Percentiles rank a stretch among this genome's conserved stretches.
Evolutionary conservation across 2,329 filamentous ascomycete species (phyloP).

Genomic region (Fusarium anguioides): DNA sequence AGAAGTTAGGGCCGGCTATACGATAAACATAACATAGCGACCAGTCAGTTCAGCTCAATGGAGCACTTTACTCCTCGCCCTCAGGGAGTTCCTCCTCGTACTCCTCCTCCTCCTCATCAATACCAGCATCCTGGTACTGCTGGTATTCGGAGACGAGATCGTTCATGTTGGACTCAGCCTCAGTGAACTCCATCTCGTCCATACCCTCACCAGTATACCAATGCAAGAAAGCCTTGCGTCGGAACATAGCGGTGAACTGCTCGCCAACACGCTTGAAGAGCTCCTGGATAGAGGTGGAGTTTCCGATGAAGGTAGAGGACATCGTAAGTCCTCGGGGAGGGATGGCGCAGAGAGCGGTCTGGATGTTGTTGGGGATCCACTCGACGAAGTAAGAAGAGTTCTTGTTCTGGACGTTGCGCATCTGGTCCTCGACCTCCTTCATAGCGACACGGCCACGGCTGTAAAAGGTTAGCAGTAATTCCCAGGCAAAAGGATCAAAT

Average conservation of each 20-base stretch:
- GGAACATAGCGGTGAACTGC: constrained; percentile 99
- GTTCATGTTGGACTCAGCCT: constrained; percentile 99
- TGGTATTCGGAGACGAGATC: constrained; percentile 99
- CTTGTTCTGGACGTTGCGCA: constrained; percentile 99
- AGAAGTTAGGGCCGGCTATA: constrained; percentile 47
- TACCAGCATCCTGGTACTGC: constrained; percentile 99
- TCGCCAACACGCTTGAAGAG: constrained; percentile 99
- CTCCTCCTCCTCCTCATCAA: constrained; percentile 97
- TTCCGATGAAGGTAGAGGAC: constrained; percentile 98
- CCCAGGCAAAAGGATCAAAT: neutral
- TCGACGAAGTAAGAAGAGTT: constrained; percentile 99
- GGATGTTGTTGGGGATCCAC: constrained; percentile 99
- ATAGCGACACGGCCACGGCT: constrained; percentile 99
- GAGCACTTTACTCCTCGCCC: constrained; percentile 67
- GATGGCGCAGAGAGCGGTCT: constrained; percentile 99
- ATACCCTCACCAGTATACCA: constrained; percentile 99
- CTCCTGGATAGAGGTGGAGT: constrained; percentile 99
- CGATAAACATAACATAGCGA: constrained; percentile 28
- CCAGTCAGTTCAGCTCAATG: constrained; percentile 18
- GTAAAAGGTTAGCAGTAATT: constrained; percentile 20
- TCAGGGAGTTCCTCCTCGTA: constrained; percentile 89
- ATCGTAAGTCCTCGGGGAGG: constrained; percentile 98
- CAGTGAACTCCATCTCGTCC: constrained; percentile 99
- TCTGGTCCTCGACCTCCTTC: constrained; percentile 99
- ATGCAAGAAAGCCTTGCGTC: constrained; percentile 99